A percentile compares a stretch with the other conserved stretches of the same genome.
Evolutionary conservation across 2,329 filamentous ascomycete genomes (phyloP).

Genomic region (Colletotrichum australisinense): DNA sequence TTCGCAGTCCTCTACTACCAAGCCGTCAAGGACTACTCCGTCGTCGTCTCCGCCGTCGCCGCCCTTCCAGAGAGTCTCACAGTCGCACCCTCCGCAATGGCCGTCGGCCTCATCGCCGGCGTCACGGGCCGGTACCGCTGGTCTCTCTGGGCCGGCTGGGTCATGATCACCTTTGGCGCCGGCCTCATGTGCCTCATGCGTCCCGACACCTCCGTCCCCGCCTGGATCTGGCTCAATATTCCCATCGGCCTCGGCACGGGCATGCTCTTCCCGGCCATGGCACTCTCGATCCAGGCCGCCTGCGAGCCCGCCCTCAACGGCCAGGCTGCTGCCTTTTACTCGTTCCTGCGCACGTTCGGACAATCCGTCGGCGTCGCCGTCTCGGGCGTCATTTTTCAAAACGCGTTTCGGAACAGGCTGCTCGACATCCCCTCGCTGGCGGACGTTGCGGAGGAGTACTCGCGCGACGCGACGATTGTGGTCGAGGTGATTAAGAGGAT

Average conservation of each 20-base stretch:
- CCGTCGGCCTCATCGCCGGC: conserved; percentile 65
- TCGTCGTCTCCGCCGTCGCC: conserved; percentile 66
- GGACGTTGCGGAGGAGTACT: conserved; percentile 54
- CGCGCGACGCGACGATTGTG: conserved; percentile 67
- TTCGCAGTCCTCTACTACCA: conserved; percentile 56
- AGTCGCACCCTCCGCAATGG: conserved; percentile 69
- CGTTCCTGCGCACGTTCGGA: conserved; percentile 74
- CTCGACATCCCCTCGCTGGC: conserved; percentile 59
- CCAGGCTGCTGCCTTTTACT: conserved; percentile 73
- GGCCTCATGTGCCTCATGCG: conserved; percentile 65
- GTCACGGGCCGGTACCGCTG: conserved; percentile 69
- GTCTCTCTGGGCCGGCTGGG: conserved; percentile 72
- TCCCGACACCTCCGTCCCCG: conserved; percentile 58
- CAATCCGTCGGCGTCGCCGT: conserved; percentile 75
- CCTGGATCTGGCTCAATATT: conserved; percentile 72
- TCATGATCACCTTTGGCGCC: conserved; percentile 65
- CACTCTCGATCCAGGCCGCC: conserved; percentile 72
- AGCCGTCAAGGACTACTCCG: conserved; percentile 63
- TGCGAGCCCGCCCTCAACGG: conserved; percentile 56
- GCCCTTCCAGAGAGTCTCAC: conserved; percentile 71
- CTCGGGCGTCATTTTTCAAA: conserved; percentile 77
- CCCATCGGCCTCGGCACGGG: conserved; percentile 71
- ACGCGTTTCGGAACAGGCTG: conserved; percentile 66
- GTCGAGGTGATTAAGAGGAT: conserved; percentile 69
- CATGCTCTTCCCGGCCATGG: conserved; percentile 73